These are phyloP conservation scores for Metschnikowia kunwiensis DNA, from an alignment of 805 yeast species.

Conservation along the genomic window DNA sequence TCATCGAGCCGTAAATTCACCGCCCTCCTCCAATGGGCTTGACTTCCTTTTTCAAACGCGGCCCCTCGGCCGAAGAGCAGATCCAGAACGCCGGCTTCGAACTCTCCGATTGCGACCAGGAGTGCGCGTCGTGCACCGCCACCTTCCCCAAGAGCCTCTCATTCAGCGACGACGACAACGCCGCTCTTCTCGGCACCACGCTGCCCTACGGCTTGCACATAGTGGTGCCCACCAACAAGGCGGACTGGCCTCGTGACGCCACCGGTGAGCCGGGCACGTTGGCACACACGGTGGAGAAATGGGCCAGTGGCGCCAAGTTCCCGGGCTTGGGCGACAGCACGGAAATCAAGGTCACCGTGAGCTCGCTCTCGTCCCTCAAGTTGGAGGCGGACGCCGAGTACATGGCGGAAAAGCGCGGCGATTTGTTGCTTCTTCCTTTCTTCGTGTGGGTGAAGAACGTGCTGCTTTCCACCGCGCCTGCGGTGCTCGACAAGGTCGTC, in stretches of 20 bases:
- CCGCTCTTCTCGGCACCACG: conserved; percentile 67
- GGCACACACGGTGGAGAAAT: conserved; percentile 42
- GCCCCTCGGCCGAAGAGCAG: conserved; percentile 14
- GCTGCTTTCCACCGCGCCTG: conserved; percentile 38
- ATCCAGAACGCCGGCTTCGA: conserved; percentile 23
- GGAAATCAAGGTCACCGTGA: conserved; percentile 50
- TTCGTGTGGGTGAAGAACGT: conserved; percentile 66
- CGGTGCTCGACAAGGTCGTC: conserved; percentile 44
- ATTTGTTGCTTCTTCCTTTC: conserved; percentile 66
- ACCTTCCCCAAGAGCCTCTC: conserved; percentile 51
- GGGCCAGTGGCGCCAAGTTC: conserved; percentile 24
- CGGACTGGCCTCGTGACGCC: conserved; percentile 84
- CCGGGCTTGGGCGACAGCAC: conserved; percentile 22
- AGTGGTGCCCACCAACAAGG: conserved; percentile 76
- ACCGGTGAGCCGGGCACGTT: conserved; percentile 43
- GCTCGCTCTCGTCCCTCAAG: conserved; percentile 51
- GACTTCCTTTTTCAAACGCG: conserved; percentile 13
- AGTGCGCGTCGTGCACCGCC: conserved; percentile 54
- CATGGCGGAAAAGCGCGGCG: conserved; percentile 46
- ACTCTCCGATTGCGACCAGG: conserved; percentile 48
- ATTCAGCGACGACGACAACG: conserved; percentile 35
- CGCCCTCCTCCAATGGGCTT: conserved; percentile 13
- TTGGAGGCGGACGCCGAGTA: conserved; percentile 41
- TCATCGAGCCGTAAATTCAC: too few relatives aligned
- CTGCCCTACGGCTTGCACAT: conserved; percentile 68